Evolutionary conservation across 768 basidiomycete genomes (phyloP), one percentile per base, ranked within the genome.

Genomic region (Boletus subcaerulescens): DNA sequence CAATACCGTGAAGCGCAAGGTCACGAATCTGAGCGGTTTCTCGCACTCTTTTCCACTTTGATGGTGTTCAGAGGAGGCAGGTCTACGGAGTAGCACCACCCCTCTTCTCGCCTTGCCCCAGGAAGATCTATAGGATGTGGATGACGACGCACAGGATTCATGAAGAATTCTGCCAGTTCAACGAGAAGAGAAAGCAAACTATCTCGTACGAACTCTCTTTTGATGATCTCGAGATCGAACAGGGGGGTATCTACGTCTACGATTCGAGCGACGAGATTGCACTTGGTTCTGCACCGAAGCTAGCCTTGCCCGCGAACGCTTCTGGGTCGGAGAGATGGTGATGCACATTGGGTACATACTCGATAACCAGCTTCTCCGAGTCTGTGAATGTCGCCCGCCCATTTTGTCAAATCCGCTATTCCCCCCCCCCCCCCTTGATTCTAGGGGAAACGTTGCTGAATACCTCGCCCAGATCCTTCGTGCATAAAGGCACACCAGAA

Each of bases 1-100:
- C 81, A 83, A 68, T 84, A 81, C 62, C 24, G 84, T 48, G 85
- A 87, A 72, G 76, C 80, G 12, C 84, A 86, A 65, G 76, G 73
- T 47, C 77, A 74, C 65, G 83, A 86, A 67, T 84, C 84, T 5
- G 46, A 69, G 2, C 74, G 71, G 31, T 81, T 81, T 67, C 63
- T 80, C 20, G 77, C 77, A 0, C 77, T 83, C 66, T 83, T 81
- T 58, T 74, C 77, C 13, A 73, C 62, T 10, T 80, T 81, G 66
- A 48, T 77, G 53, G 71, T 64, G 49, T 74, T 77, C 15, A 76
- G 68, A 47, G 80, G 82, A 15, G 22, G 4, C 3, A 22, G 22
- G 22, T 33, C 32, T 14, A 24, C 24, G 24, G 1, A 24, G 24
- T 24, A 4, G 24, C 24, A 24, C 24, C 4, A 24, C 24, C 22